Evolutionary conservation across 2,329 filamentous ascomycete species (phyloP), one percentile per base, ranked within the genome.

Genomic region (Fusarium oligoseptatum): DNA sequence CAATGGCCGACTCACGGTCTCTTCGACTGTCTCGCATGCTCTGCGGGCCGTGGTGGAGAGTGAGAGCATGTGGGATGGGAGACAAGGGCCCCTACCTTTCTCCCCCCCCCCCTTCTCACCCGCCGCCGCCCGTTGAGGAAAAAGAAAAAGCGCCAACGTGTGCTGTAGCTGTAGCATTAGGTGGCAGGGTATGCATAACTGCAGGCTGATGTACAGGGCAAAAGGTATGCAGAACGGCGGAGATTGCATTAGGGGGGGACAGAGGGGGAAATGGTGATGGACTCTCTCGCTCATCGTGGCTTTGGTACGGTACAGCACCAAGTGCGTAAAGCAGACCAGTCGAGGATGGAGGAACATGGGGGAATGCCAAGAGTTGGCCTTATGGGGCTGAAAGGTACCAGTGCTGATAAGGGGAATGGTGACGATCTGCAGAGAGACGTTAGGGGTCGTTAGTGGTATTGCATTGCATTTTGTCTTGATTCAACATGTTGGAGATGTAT

Each of bases 31-130:
- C 50, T 70, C 52, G 39, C 34, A 60, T 55, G 64, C 56, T 68
- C 22, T 56, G 52, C 71, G 71, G 71, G 64, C 64, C 71, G 64
- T 69, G 39, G 71, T 64, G 72, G 71, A 72, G 68, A 70, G 65
- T 29, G 22, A 41, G 11, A n/a, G 14, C 29, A 37, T 32, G 37
- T 43, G 41, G 48, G 52, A 52, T 22, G 39, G 20, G 37, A 48
- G 22, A 29, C 52, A 52, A 29, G 52, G 37, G 39, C 15, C 22
- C 36, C 48, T 27, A 29, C 60, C 45, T 24, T 56, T 34, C 29
- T 56, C 17, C 29, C 17, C 24, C n/a, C n/a, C 24, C 48, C 48
- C 24, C 24, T 52, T 52, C 48, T 29, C 48, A 52, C 48, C 48
- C 24, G 48, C 48, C 58, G 34, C 32, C 50, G 66, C 50, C 60